Base-by-base conservation (phyloP, 1,284 basidiomycete species). In the Pascua guehoae region DNA sequence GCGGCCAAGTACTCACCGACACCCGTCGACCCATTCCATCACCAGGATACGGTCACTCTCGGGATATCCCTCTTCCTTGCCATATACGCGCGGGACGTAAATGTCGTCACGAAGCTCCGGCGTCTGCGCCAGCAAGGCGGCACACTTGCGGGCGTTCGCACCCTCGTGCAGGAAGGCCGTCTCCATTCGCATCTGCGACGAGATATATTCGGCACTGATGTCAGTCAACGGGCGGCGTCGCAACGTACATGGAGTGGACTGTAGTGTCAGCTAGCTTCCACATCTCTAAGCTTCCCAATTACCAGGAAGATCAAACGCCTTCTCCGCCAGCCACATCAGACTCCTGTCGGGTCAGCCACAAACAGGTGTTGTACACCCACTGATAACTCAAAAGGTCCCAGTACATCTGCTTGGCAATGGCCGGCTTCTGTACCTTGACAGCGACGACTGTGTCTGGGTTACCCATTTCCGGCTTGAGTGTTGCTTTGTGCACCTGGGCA, bases 381-480 rank as follows among this genome's bases (percentile, higher is more conserved):
- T 69, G 49, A 59, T 78, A 78, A 12, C 67, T 69, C 63, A 76
- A 76, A 58, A 92, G 76, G 72, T 92, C 89, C 85, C 86, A 90
- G 59, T 88, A 85, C 76, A 89, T 86, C 78, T 95, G 91, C 66
- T 84, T 88, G 51, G 80, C 81, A 15, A 95, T 89, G 37, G 85
- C 88, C 0, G 89, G 91, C 66, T 92, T 93, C 77, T 94, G 89
- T n/a, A 92, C 80, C 77, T 94, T 94, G 62, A 95, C 91, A 0
- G 91, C 91, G 1, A 94, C 91, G 81, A 73, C 64, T 11, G 40
- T 50, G 50, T 63, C 62, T 9, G 62, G 56, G 24, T 60, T 52
- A 0, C 64, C 65, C 36, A 61, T 58, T 24, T 65, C 57, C 18
- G 66, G 67, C 78, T 66, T 69, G 38, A 91, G 73, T 47, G 82